These are phyloP conservation scores for Hypomontagnella monticulosa DNA, from an alignment of 495 filamentous ascomycete species.

Conservation along the genomic window DNA sequence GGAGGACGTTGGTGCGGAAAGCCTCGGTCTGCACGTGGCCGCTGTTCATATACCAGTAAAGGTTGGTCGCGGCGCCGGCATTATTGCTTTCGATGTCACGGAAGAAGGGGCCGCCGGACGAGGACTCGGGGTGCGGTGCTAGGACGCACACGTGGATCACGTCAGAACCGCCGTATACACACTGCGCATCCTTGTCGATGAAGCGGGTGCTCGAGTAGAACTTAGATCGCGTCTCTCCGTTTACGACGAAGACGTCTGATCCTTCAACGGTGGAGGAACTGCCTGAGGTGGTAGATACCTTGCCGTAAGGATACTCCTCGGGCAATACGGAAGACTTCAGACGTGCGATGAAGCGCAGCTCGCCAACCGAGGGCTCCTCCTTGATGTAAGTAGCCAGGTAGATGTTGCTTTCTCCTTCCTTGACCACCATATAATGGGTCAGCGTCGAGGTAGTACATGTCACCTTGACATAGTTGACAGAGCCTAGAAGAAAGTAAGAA, in stretches of 20 bases:
- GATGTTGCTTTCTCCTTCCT: constrained; percentile 66
- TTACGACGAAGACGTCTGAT: constrained; percentile 69
- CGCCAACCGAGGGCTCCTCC: constrained; percentile 66
- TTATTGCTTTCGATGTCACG: constrained; percentile 74
- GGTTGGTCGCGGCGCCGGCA: constrained; percentile 63
- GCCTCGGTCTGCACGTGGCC: constrained; percentile 70
- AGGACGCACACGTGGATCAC: constrained; percentile 62
- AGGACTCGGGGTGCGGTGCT: constrained; percentile 60
- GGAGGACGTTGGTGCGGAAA: constrained; percentile 69
- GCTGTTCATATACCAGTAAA: constrained; percentile 78
- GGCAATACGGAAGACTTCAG: constrained; percentile 65
- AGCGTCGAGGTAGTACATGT: constrained; percentile 68
- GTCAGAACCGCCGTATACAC: constrained; percentile 59
- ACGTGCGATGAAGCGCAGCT: constrained; percentile 72
- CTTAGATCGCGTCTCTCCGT: constrained; percentile 71
- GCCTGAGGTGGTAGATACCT: constrained; percentile 60
- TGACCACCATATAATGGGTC: constrained; percentile 71
- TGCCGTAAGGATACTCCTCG: constrained; percentile 62
- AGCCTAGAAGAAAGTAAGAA: constrained; percentile 34
- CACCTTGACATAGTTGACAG: constrained; percentile 67
- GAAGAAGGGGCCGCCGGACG: constrained; percentile 68
- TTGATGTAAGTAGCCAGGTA: constrained; percentile 73
- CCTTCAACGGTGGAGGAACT: constrained; percentile 65
- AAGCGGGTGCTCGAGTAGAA: constrained; percentile 74
- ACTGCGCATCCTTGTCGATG: constrained; percentile 73